A percentile compares a stretch with the other conserved stretches of the same genome.
Conservation (phyloP, 257 asterid species). For the Solanum habrochaites region DNA sequence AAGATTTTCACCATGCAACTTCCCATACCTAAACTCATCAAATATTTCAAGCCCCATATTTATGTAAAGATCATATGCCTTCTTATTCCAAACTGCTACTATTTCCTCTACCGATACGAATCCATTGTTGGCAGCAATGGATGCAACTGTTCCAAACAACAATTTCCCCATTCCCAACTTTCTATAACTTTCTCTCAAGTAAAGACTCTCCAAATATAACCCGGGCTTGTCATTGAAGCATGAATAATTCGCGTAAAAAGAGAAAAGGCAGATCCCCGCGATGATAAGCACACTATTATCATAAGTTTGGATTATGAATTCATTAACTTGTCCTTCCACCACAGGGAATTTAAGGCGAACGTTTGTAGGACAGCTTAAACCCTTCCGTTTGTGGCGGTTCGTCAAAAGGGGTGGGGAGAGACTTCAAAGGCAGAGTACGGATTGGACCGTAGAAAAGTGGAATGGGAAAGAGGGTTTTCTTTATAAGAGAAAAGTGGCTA, state of each 20-base stretch:
- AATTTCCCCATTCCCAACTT: neutral
- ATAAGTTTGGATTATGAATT: neutral
- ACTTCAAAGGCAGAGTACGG: neutral
- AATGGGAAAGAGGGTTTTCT: neutral
- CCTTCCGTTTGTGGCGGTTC: neutral
- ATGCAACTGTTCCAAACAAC: neutral
- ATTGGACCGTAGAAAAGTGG: neutral
- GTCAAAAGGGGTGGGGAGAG: neutral
- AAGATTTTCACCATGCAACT: neutral
- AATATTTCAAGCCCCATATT: neutral
- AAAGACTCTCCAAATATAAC: slow-evolving; percentile 1
- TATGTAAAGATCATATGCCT: neutral
- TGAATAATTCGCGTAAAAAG: neutral
- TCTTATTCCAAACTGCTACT: slow-evolving; percentile 4
- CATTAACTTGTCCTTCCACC: neutral
- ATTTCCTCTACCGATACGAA: neutral
- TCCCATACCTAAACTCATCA: slow-evolving; percentile 1
- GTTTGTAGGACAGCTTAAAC: neutral
- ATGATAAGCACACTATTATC: neutral
- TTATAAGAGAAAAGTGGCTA: neutral
- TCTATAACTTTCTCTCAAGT: neutral
- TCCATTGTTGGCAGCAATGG: neutral
- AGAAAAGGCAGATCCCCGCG: too few species aligned
- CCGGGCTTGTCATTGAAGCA: neutral
- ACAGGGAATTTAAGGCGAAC: neutral